These are phyloP conservation scores for Alternaria gaisen DNA, from an alignment of 2,329 filamentous ascomycete genomes.

Conservation along the genomic window DNA sequence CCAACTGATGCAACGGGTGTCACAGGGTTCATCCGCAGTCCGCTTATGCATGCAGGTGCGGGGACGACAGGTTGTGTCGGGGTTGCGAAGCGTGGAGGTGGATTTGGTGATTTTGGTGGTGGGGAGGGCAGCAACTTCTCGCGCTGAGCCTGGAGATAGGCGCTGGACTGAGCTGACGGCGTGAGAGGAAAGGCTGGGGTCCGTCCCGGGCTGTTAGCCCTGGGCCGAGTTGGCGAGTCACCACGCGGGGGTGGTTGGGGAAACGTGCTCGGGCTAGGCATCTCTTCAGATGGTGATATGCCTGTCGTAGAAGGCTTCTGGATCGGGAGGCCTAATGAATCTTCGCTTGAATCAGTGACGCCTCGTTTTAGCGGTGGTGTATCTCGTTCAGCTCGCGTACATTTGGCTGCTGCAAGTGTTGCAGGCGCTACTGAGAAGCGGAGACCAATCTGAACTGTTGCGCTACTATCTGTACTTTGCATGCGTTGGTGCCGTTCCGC, in stretches of 20 bases:
- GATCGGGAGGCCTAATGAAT: conserved; percentile 43
- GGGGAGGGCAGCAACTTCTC: conserved; percentile 48
- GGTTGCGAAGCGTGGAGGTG: conserved; percentile 16
- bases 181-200: conserved; percentile 39
- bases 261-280: conserved; percentile 31
- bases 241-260: conserved; percentile 29
- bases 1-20: conserved; percentile 32
- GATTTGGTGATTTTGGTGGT: conserved; percentile 24
- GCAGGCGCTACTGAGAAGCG: conserved; percentile 65
- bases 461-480: conserved; percentile 70
- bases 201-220: conserved; percentile 29
- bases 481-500: conserved; percentile 59
- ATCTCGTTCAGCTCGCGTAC: conserved; percentile 29
- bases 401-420: conserved; percentile 47
- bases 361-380: conserved; percentile 34
- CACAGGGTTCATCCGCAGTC: conserved; percentile 49
- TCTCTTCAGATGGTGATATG: conserved; percentile 21
- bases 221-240: conserved; percentile 27
- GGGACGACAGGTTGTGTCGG: conserved; percentile 17
- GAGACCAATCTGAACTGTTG: conserved; percentile 76
- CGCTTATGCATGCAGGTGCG: conserved; percentile 31
- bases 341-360: conserved; percentile 36
- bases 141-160: conserved; percentile 45
- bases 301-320: conserved; percentile 35
- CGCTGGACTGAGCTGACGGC: conserved; percentile 33